Evolutionary conservation across 163 green algal species (phyloP).

Genomic region (Coccomyxa subellipsoidea): DNA sequence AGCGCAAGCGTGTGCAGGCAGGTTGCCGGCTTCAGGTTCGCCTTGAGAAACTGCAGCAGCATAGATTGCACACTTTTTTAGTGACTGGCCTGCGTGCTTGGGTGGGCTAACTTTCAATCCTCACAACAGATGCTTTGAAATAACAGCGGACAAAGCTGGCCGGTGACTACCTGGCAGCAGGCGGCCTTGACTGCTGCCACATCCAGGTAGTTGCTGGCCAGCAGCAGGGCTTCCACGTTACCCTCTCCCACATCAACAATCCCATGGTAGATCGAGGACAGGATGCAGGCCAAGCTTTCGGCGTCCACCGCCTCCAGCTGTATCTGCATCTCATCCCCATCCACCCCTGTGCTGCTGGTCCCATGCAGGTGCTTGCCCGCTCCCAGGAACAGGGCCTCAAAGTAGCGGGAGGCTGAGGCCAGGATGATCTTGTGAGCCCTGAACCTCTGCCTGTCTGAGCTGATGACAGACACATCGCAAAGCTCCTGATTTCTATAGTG

Average conservation of each 20-base stretch:
- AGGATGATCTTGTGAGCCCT: neutral
- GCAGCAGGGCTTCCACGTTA: constrained; percentile 1
- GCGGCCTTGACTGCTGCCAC: neutral
- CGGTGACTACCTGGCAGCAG: neutral
- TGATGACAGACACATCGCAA: neutral
- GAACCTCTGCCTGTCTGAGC: neutral
- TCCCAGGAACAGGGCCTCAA: neutral
- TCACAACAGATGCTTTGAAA: no score
- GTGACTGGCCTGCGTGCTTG: no score
- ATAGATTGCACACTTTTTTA: no score
- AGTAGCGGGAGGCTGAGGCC: neutral
- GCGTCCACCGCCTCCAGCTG: neutral
- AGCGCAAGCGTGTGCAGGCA: constrained; percentile 3
- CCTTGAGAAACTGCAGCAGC: constrained; percentile 7
- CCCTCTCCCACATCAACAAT: neutral
- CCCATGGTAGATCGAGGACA: neutral
- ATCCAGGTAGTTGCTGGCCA: constrained; percentile 6
- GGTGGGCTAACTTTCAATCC: no score
- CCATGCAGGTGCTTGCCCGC: neutral
- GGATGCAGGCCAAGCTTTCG: neutral
- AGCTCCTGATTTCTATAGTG: neutral
- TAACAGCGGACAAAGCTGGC: neutral
- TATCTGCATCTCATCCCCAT: neutral
- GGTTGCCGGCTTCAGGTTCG: neutral
- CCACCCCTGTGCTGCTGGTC: neutral